Evolutionary conservation across 352 stramenopile genomes (phyloP), one percentile per base, ranked within the genome.

Genomic region (Phytophthora cajani): DNA sequence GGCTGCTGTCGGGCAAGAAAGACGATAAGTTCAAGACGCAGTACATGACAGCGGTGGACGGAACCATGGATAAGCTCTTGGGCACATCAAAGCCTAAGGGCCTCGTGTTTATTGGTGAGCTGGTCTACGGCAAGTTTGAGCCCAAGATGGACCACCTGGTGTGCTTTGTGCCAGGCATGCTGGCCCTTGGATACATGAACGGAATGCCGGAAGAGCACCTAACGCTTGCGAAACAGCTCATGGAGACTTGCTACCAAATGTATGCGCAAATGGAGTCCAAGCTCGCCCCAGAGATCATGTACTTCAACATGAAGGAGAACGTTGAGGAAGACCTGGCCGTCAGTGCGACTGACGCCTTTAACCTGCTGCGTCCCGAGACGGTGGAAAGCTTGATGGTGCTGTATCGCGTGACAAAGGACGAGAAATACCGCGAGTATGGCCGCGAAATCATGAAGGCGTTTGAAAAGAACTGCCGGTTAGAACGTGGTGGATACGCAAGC

Each of bases 311-410:
- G 53, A 71, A 82, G n/a, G 71, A 84, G 21, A 80, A 75, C 27
- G 63, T 74, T 6, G 67, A 78, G 8, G 73, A 79, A 10, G 84
- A 91, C 58, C 75, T 95, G 8, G 61, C 86, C 32, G 77, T 94
- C 51, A 80, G 79, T 16, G 44, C 62, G 7, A 74, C 75, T 17
- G 89, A 97, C 57, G 86, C 84, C 3, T 92, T 92, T 59, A 96
- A 97, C 60, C 71, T 93, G 46, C 75, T 98, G 51, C 91, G 93
- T 16, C 94, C 94, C 9, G 94, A 98, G 79, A 97, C 90, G 3
- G 87, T 97, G 33, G 94, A 98, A 78, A 97, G 87, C 52, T 76
- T 98, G 19, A 97, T 98, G 84, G 78, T 98, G 46, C 70, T 98
- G 25, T 97, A 97, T 72, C 89, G 91, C 14, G 80, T 97, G 19